Conservation (phyloP, 192 early-diverging fungal genomes). For the Umbelopsis sp. region DNA sequence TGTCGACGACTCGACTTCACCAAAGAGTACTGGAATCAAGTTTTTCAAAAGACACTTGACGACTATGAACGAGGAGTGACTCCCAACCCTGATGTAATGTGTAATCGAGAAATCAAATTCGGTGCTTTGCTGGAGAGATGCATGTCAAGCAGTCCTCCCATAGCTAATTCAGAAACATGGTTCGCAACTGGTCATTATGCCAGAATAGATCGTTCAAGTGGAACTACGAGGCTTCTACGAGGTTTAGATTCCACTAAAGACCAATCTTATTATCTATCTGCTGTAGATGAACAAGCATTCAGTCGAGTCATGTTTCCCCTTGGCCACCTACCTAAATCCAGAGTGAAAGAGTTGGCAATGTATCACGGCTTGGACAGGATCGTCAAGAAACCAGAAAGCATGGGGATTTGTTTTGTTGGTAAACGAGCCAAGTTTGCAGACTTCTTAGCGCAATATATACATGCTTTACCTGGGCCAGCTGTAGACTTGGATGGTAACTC, state of each 20-base stretch:
- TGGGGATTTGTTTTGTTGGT: conserved; percentile 97
- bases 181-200: conserved; percentile 59
- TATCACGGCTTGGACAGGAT: conserved; percentile 57
- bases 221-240: conserved; percentile 36
- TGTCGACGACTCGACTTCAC: conserved; percentile 67
- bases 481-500: conserved; percentile 29
- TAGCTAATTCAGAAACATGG: conserved; percentile 20
- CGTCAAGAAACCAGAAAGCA: conserved; percentile 78
- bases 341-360: conserved; percentile 73
- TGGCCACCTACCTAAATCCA: conserved; percentile 68
- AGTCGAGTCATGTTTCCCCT: conserved; percentile 75
- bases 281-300: conserved; percentile 52
- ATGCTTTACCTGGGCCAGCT: conserved; percentile 32
- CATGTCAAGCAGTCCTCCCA: conserved; percentile 15
- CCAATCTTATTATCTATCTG: conserved; percentile 92
- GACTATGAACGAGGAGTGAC: conserved; percentile 73
- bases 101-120: conserved; percentile 95
- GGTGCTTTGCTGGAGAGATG: conserved; percentile 74
- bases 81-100: conserved; percentile 92
- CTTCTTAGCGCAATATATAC: conserved; percentile 52
- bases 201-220: conserved; percentile 34
- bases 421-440: conserved; percentile 73
- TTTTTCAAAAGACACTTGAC: conserved; percentile 81
- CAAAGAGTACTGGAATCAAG: conserved; percentile 89
- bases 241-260: conserved; percentile 78